Evolutionary conservation across 2,329 filamentous ascomycete genomes (phyloP), one percentile per base, ranked within the genome.

Genomic region (Harringtonia lauricola): DNA sequence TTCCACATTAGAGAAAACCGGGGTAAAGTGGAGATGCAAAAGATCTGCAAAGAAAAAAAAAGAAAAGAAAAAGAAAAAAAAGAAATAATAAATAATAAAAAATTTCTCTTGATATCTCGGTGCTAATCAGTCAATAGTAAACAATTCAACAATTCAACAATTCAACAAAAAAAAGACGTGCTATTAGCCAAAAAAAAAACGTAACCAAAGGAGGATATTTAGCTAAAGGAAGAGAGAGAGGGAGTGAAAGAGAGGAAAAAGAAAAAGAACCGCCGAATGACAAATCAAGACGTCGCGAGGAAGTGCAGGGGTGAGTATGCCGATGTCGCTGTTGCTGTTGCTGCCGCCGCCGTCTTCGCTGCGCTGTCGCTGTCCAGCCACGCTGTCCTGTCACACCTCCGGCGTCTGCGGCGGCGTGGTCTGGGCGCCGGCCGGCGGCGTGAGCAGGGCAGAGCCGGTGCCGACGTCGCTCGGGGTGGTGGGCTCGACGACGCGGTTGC

Each of bases 401-500:
- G n/a, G n/a, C n/a, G n/a, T n/a, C n/a, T n/a, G n/a, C n/a, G n/a
- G 24, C 24, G 24, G 24, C 24, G 24, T 26, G 7, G 24, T 26
- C 6, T 6, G 24, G 7, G 7, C 24, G 24, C 24, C 24, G 10
- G 24, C 24, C 24, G 24, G 6, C 9, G 36, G 37, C 18, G 63
- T 64, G 36, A 51, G 61, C 45, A 64, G 62, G 29, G 56, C 49
- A 21, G 59, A 58, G 39, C 67, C n/a, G n/a, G n/a, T 69, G 41
- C 67, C 67, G 15, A 62, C 57, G 34, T 81, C 78, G 52, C 75
- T 81, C 14, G 78, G 78, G 19, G 77, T 83, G 39, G 69, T 60
- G 13, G 78, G 76, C 52, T 81, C 77, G 26, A 82, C 76, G 8
- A 82, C 76, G 55, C 79, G 73, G 51, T 68, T 78, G 51, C 77